Percentiles rank a stretch among this genome's conserved stretches.
Conservation (phyloP, 345 rosid genomes). For the Hypericum perforatum region DNA sequence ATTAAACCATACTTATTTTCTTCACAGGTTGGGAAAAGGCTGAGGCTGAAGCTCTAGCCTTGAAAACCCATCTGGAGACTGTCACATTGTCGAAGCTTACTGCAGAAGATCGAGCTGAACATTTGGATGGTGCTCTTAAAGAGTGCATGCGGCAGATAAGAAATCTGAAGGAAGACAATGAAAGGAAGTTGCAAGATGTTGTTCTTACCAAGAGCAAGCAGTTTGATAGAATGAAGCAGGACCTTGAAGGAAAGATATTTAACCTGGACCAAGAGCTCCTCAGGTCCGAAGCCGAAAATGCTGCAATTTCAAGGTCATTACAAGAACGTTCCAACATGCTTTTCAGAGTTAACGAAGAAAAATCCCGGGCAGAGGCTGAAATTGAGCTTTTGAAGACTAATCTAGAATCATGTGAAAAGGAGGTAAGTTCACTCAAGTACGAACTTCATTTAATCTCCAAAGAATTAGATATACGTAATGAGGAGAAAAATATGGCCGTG, state of each 20-base stretch:
- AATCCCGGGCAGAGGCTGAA: not conserved
- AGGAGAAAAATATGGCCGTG: not conserved
- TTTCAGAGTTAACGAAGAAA: too few relatives aligned
- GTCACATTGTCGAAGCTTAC: not conserved
- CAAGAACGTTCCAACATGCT: too few relatives aligned
- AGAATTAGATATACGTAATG: not conserved
- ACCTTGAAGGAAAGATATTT: not conserved
- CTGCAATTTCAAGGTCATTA: too few relatives aligned
- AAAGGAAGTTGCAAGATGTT: not conserved
- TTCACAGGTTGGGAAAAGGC: slow-evolving; percentile 2
- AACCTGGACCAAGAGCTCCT: not conserved
- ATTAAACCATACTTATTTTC: not conserved
- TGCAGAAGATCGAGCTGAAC: not conserved
- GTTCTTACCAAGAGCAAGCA: not conserved
- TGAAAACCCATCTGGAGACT: not conserved
- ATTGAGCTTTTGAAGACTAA: not conserved
- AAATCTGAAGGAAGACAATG: not conserved
- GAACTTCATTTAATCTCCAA: not conserved
- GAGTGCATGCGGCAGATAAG: slow-evolving; percentile 3
- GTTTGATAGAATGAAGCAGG: not conserved
- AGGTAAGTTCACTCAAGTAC: not conserved
- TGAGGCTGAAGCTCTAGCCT: not conserved
- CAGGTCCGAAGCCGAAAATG: too few relatives aligned
- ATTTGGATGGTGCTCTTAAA: slow-evolving; percentile 1
- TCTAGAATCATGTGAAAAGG: not conserved